Percentiles rank a stretch among this genome's conserved stretches.
Evolutionary conservation across 345 rosid genomes (phyloP).

Genomic region (Pseudoturritis turrita): DNA sequence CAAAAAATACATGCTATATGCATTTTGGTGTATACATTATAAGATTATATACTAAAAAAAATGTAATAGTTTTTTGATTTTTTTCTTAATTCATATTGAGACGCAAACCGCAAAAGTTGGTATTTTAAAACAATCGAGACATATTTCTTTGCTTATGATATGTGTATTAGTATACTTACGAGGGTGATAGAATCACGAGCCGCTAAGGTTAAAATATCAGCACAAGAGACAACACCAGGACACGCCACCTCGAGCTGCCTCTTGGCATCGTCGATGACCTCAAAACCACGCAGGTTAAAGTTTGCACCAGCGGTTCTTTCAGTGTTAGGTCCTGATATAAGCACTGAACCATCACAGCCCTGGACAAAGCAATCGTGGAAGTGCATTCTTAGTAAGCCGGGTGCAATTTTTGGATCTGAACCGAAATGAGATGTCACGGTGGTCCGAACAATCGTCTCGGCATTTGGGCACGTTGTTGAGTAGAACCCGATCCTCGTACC

Average conservation of each 20-base stretch:
- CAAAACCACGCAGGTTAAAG: conserved; percentile 33
- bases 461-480: conserved; percentile 33
- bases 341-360: conserved; percentile 50
- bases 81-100: no score
- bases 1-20: no score
- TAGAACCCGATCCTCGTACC: conserved; percentile 44
- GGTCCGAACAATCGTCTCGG: conserved; percentile 32
- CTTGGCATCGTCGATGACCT: conserved; percentile 26
- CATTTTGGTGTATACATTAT: no score
- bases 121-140: neutral
- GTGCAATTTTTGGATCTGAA: conserved; percentile 32
- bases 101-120: neutral
- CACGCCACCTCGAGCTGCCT: conserved; percentile 35
- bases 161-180: neutral
- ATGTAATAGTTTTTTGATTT: no score
- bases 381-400: conserved; percentile 41
- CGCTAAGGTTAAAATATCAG: conserved; percentile 43
- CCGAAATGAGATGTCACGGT: conserved; percentile 28
- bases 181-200: conserved; percentile 39
- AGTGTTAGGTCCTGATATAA: conserved; percentile 31
- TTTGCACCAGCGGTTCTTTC: conserved; percentile 42
- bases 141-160: neutral
- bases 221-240: conserved; percentile 49
- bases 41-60: no score
- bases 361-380: conserved; percentile 46